Conservation (phyloP, 2,329 filamentous ascomycete genomes). For the Albifimbria verrucaria region DNA sequence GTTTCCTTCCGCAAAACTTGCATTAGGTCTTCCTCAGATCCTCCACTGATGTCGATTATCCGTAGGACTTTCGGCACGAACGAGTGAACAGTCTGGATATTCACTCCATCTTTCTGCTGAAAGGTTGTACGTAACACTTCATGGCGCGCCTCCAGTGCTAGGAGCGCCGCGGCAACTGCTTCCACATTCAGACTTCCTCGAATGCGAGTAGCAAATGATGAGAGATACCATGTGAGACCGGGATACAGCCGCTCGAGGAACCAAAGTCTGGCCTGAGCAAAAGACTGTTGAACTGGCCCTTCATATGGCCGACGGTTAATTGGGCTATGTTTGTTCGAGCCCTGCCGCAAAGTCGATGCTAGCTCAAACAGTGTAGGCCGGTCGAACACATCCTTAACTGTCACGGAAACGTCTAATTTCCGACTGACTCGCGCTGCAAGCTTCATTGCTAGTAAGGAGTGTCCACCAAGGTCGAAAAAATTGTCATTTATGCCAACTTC, state of each 20-base stretch:
- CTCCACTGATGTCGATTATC: neutral
- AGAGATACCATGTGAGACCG: slow-evolving; percentile 4
- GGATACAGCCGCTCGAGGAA: slow-evolving; percentile 9
- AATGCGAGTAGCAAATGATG: slow-evolving; percentile 5
- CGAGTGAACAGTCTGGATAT: slow-evolving; percentile 3
- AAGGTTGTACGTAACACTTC: slow-evolving; percentile 8
- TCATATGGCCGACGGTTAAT: neutral
- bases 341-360: neutral
- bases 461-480: slow-evolving; percentile 23
- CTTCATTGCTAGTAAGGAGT: slow-evolving; percentile 17
- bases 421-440: slow-evolving; percentile 8
- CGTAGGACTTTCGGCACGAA: neutral
- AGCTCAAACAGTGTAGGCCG: neutral
- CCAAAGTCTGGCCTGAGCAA: slow-evolving; percentile 8
- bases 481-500: slow-evolving; percentile 8
- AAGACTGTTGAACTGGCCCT: neutral
- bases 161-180: slow-evolving; percentile 1
- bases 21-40: neutral
- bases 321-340: neutral
- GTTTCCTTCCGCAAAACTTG: slow-evolving; percentile 1
- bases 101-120: slow-evolving; percentile 1
- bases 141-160: slow-evolving; percentile 9
- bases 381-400: neutral
- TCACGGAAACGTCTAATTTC: neutral
- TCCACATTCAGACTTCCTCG: neutral